These are phyloP conservation scores for Fonsecaea erecta DNA, from an alignment of 2,329 filamentous ascomycete genomes.

Conservation along the genomic window DNA sequence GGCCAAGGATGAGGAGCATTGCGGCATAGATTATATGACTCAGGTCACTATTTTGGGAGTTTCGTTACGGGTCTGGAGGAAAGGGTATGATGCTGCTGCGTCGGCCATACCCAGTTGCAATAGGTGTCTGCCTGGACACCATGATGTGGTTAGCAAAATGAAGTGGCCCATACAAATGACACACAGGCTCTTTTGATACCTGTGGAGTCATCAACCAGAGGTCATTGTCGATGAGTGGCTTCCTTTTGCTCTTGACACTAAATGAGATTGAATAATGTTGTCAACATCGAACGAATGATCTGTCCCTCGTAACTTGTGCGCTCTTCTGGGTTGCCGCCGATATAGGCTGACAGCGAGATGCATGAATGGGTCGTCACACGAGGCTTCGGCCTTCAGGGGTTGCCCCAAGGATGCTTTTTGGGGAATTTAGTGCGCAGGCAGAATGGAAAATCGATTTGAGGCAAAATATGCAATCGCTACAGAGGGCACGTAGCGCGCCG, in stretches of 20 bases:
- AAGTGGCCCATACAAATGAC: conserved; percentile 15
- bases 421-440: conserved; percentile 4
- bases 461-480: not conserved
- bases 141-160: conserved; percentile 18
- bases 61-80: conserved; percentile 20
- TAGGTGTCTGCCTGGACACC: conserved; percentile 21
- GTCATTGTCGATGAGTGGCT: conserved; percentile 12
- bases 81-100: conserved; percentile 13
- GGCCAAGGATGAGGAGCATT: conserved; percentile 23
- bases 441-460: conserved; percentile 3
- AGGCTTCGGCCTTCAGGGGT: conserved; percentile 7
- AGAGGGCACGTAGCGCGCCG: not conserved
- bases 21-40: conserved; percentile 36
- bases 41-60: conserved; percentile 35
- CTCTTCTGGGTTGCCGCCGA: not conserved
- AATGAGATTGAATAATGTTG: conserved; percentile 26
- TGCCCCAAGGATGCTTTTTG: not conserved
- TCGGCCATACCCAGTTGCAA: conserved; percentile 20
- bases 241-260: conserved; percentile 15
- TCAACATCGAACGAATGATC: conserved; percentile 17
- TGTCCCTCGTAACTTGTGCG: not conserved
- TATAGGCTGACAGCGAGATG: not conserved
- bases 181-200: not conserved
- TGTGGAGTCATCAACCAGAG: conserved; percentile 13
- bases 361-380: not conserved